These are phyloP conservation scores for Cyclaneusma minus DNA, from an alignment of 2,329 filamentous ascomycete genomes.

Conservation along the genomic window DNA sequence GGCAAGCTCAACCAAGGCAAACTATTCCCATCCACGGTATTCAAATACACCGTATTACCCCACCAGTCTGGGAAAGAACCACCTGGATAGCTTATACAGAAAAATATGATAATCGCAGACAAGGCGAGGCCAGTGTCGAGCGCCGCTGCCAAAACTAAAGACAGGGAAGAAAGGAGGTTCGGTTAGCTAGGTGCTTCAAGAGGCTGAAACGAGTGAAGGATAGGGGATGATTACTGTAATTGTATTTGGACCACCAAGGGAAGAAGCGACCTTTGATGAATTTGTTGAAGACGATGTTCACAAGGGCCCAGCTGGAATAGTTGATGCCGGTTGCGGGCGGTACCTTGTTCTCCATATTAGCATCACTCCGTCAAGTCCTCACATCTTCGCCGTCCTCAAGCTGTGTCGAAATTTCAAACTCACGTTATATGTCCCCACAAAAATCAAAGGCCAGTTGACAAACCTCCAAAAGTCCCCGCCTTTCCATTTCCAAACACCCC, in stretches of 20 bases:
- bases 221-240: neutral
- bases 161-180: constrained; percentile 55
- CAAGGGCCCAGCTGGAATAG: constrained; percentile 56
- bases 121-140: constrained; percentile 55
- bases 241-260: constrained; percentile 48
- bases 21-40: constrained; percentile 10
- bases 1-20: constrained; percentile 7
- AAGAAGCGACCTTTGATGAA: constrained; percentile 46
- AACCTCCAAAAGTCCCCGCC: constrained; percentile 19
- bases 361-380: too few species aligned
- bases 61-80: constrained; percentile 45
- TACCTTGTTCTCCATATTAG: too few species aligned
- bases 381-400: too few species aligned
- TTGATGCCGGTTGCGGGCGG: constrained; percentile 52
- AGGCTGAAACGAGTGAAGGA: too few species aligned
- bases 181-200: neutral
- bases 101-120: constrained; percentile 52
- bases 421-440: constrained; percentile 20
- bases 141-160: constrained; percentile 43
- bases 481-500: constrained; percentile 22
- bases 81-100: constrained; percentile 49
- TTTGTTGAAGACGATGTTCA: constrained; percentile 58
- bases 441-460: constrained; percentile 18
- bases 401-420: too few species aligned
- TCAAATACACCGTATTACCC: constrained; percentile 25